Evolutionary conservation across 495 filamentous ascomycete species (phyloP).

Genomic region (Penicillium canescens): DNA sequence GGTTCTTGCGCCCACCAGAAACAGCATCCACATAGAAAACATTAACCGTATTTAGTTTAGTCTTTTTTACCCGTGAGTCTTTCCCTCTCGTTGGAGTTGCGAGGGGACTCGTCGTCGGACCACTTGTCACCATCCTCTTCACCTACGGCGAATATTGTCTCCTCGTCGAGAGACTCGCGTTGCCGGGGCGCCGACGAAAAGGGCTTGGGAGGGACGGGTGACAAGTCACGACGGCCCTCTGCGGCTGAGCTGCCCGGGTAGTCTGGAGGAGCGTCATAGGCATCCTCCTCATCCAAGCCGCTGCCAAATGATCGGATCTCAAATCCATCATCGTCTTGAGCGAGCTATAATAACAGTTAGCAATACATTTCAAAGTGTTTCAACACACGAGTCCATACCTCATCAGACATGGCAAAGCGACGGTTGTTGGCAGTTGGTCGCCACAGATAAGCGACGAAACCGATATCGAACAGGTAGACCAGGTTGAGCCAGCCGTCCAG

Average conservation of each 20-base stretch:
- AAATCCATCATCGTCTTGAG: constrained; percentile 98
- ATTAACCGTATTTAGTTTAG: not conserved
- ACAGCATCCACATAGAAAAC: not conserved
- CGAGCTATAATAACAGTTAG: constrained; percentile 59
- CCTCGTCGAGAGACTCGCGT: constrained; percentile 79
- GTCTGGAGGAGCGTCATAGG: constrained; percentile 42
- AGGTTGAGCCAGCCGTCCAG: constrained; percentile 97
- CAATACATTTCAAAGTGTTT: not conserved
- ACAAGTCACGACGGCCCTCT: constrained; percentile 40
- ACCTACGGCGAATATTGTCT: constrained; percentile 92
- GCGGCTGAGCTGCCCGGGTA: constrained; percentile 28
- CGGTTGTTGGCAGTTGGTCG: constrained; percentile 95
- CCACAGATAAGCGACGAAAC: constrained; percentile 96
- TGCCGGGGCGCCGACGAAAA: constrained; percentile 42
- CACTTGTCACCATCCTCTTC: constrained; percentile 76
- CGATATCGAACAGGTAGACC: constrained; percentile 91
- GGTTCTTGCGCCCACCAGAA: constrained; percentile 1
- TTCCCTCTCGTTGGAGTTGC: constrained; percentile 57
- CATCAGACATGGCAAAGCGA: constrained; percentile 97
- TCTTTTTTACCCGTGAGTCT: constrained; percentile 58
- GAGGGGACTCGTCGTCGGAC: constrained; percentile 61
- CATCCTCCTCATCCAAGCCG: constrained; percentile 69
- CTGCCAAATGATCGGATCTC: constrained; percentile 93
- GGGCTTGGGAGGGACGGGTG: constrained; percentile 54
- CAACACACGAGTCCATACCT: constrained; percentile 50